Conservation (phyloP, 441 rosid genomes). For the Eugenia klotzschiana region DNA sequence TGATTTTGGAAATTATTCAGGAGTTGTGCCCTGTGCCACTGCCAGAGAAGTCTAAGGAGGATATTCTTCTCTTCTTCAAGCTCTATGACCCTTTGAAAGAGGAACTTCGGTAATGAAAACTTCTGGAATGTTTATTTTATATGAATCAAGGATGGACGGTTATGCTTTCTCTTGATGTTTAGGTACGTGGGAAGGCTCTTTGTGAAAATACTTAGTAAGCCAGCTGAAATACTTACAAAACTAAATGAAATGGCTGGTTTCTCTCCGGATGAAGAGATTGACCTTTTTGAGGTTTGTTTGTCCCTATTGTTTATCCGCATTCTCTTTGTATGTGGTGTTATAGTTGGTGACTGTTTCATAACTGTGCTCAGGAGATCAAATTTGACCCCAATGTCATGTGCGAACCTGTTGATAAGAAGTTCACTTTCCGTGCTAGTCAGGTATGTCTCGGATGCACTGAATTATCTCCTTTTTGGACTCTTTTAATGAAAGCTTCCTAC, state of each 20-base stretch:
- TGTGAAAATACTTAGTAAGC: conserved; percentile 46
- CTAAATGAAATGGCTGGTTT: conserved; percentile 12
- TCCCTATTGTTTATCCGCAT: neutral
- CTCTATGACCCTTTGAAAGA: conserved; percentile 48
- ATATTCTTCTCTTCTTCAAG: conserved; percentile 65
- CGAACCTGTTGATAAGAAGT: neutral
- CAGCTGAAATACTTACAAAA: conserved; percentile 37
- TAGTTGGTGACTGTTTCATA: neutral
- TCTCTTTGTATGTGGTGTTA: neutral
- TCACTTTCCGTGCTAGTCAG: neutral
- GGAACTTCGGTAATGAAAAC: conserved; percentile 33
- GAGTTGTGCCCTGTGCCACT: conserved; percentile 43
- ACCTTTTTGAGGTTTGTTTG: conserved; percentile 3
- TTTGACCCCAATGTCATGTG: neutral
- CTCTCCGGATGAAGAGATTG: conserved; percentile 10
- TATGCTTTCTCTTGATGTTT: conserved; percentile 10
- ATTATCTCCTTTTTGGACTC: neutral
- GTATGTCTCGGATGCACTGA: neutral
- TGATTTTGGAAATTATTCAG: conserved; percentile 15
- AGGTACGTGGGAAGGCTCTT: conserved; percentile 56
- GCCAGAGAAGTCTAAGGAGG: conserved; percentile 46
- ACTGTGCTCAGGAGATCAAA: neutral
- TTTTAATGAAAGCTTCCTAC: neutral
- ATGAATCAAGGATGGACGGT: neutral
- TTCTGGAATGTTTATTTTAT: neutral